These are phyloP conservation scores for Cordyceps tenuipes DNA, from an alignment of 2,329 filamentous ascomycete genomes.

Conservation along the genomic window DNA sequence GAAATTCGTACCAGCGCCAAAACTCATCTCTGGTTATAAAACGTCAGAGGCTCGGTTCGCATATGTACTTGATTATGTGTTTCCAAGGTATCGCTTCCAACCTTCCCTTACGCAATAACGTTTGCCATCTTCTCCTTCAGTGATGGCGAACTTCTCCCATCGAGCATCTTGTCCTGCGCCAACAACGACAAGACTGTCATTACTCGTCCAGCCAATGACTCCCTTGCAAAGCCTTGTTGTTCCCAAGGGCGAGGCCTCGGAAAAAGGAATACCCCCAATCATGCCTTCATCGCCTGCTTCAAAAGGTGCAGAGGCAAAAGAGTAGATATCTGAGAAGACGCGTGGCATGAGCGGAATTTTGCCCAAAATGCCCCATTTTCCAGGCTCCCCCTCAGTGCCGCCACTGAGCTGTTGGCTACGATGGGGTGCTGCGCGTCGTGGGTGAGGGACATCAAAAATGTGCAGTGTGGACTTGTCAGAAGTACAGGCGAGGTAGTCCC, in stretches of 20 bases:
- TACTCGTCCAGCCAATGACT: conserved; percentile 73
- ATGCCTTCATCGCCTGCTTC: conserved; percentile 69
- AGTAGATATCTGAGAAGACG: conserved; percentile 84
- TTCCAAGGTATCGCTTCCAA: conserved; percentile 69
- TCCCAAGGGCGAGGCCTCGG: conserved; percentile 38
- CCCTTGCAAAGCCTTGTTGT: conserved; percentile 65
- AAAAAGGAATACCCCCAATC: conserved; percentile 34
- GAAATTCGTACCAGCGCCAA: not conserved
- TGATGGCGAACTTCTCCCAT: conserved; percentile 80
- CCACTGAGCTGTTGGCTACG: conserved; percentile 23
- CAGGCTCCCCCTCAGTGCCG: conserved; percentile 39
- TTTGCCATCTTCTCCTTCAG: conserved; percentile 59
- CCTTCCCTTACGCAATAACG: conserved; percentile 61
- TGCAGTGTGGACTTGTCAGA: conserved; percentile 96
- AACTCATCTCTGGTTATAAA: not conserved
- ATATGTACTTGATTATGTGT: conserved; percentile 21
- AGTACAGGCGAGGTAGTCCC: conserved; percentile 75
- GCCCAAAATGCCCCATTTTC: conserved; percentile 80
- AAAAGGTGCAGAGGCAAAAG: conserved; percentile 72
- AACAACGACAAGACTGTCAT: conserved; percentile 65
- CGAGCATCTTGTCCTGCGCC: conserved; percentile 71
- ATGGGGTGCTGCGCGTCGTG: conserved; percentile 31
- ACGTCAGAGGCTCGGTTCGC: not conserved
- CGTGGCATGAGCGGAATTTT: conserved; percentile 78
- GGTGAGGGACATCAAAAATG: conserved; percentile 74